Evolutionary conservation across 768 basidiomycete species (phyloP), one percentile per base, ranked within the genome.

Genomic region (Suillus spraguei): DNA sequence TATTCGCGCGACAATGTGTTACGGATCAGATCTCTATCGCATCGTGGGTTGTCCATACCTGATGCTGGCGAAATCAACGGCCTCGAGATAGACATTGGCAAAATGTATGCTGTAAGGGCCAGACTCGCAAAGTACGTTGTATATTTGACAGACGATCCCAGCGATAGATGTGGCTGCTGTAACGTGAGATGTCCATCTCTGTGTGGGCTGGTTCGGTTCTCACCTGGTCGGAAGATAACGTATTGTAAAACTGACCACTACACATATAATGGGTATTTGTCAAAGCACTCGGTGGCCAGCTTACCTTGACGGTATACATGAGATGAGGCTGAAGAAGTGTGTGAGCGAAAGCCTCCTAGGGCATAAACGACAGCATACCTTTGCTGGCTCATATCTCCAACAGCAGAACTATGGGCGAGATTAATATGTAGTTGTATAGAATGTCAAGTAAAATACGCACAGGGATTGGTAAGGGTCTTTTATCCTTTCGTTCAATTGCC

Each of bases 231-330:
- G 49, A 95, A 77, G 63, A 94, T 84, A 28, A 92, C 87, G 72
- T 95, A 97, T 83, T 97, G 95, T 64, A 97, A 77, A 8, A 97
- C 94, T 46, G 85, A 81, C 92, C 94, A 96, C 86, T 94, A 58
- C 22, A 61, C 49, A 17, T 63, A 28, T 28, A 24, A 41, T 63
- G 36, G 59, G n/a, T 46, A 63, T 20, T 22, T 11, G 33, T 22
- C n/a, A 33, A 44, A 14, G 60, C 9, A 14, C 8, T 20, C 17
- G 20, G 55, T n/a, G 59, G 6, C 4, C 22, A 14, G 33, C 76
- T 7, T 67, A 89, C 93, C 80, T 93, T 94, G 72, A 94, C 76
- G 11, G 92, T 88, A 70, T 94, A 89, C 87, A 96, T 92, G 73
- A 97, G 97, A 76, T 96, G 94, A 2, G 89, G 81, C 86, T 91